Base-by-base conservation (phyloP, 164 flowering plant species). In the Vitis rotundifolia region DNA sequence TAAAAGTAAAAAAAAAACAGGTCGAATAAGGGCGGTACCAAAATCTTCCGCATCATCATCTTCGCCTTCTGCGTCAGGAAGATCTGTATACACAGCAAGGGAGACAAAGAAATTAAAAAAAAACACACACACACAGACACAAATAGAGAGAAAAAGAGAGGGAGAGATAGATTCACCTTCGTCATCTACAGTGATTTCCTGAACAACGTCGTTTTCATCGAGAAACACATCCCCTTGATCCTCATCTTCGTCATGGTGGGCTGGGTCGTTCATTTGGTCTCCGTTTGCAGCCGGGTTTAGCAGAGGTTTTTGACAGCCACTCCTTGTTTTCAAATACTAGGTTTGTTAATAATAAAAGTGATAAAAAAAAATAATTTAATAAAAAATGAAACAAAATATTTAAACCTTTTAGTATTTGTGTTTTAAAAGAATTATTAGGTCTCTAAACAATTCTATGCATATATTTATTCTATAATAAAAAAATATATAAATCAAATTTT, bases 61-160 rank as follows among this genome's bases (percentile, higher is more conserved):
- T 10, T 89, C 91, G 10, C 84, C 95, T 1, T 79, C 88, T 0
- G 75, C 94, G 68, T 90, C 94, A 47, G 96, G 97, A 72, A 92
- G 92, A 74, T 89, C 96, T 89, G 80, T 12, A 71, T 13, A 28
- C 55, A 69, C 44, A 44, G 55, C 10, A 14, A 44, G 14, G n/a
- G 1, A 53, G 8, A 61, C 9, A 55, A 11, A 19, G 26, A 48
- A 13, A 56, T 29, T 57, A 52, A 2, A 59, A n/a, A 31, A 15
- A 49, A 9, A 59, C 31, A 13, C 26, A 22, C 26, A 22, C 26
- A 49, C 47, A 58, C 58, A 11, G 16, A 68, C 37, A 72, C 28
- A 61, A 37, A 8, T 47, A 75, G 48, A 60, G 70, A 12, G 63
- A 66, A 3, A 16, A 26, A 14, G 22, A 31, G 52, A 19, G 9